Evolutionary conservation across 1,139 yeast genomes (phyloP).

Genomic region (Suhomyces ambrosiae): DNA sequence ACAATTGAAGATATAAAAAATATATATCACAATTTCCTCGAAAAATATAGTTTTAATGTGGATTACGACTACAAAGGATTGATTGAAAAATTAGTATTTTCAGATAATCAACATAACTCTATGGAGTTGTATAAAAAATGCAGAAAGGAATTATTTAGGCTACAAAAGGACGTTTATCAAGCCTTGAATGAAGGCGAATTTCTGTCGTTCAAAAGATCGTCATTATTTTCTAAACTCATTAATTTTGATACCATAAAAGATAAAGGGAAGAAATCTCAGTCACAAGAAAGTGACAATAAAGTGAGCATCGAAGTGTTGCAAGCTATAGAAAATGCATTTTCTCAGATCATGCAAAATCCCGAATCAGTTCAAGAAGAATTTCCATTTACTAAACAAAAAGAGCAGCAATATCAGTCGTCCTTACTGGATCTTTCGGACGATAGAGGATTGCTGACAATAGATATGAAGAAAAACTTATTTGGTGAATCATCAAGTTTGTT

Average conservation of each 20-base stretch:
- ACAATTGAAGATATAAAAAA: conserved; percentile 47
- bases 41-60: conserved; percentile 6
- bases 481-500: conserved; percentile 36
- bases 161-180: conserved; percentile 56
- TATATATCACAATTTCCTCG: conserved; percentile 13
- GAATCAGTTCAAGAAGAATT: conserved; percentile 1
- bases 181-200: conserved; percentile 54
- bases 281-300: conserved; percentile 14
- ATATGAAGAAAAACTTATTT: conserved; percentile 38
- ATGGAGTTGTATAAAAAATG: conserved; percentile 43
- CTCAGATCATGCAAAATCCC: conserved; percentile 53
- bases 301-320: conserved; percentile 50
- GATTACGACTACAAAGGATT: conserved; percentile 11
- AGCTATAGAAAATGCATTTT: conserved; percentile 74
- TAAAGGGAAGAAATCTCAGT: too few species aligned
- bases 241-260: conserved; percentile 19
- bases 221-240: conserved; percentile 38
- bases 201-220: conserved; percentile 53
- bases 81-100: conserved; percentile 10
- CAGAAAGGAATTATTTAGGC: conserved; percentile 54
- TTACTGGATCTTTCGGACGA: conserved; percentile 4
- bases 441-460: conserved; percentile 17
- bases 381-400: background rate
- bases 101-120: conserved; percentile 3
- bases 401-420: background rate